A percentile compares a stretch with the other conserved stretches of the same genome.
Evolutionary conservation across 345 rosid species (phyloP).

Genomic region (Moricandia moricandioides): DNA sequence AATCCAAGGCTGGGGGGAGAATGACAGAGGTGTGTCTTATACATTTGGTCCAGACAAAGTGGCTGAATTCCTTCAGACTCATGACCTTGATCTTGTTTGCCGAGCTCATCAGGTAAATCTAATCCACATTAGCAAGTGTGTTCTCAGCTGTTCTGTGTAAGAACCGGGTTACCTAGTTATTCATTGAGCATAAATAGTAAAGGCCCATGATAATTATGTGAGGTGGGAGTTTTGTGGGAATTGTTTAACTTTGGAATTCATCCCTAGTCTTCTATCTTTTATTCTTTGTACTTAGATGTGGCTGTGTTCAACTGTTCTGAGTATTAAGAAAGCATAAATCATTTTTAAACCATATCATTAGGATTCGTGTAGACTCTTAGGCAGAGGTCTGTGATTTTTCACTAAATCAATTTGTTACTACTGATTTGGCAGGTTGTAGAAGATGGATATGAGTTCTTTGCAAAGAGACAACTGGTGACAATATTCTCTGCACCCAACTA

Average conservation of each 20-base stretch:
- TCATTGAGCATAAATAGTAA: background rate
- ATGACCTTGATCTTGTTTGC: constrained; percentile 23
- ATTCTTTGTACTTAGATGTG: background rate
- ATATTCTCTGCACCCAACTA: constrained; percentile 20
- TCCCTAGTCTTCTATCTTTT: background rate
- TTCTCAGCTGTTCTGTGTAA: background rate
- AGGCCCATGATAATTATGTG: too few relatives aligned
- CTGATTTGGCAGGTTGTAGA: constrained; percentile 1
- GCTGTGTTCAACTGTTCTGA: background rate
- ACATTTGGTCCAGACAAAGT: constrained; percentile 69
- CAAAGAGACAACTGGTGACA: constrained; percentile 26
- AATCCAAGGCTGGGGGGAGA: constrained; percentile 40
- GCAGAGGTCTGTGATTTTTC: background rate
- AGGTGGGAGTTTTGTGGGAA: too few relatives aligned
- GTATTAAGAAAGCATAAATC: background rate
- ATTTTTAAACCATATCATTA: background rate
- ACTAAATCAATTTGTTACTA: background rate
- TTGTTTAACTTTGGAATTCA: background rate
- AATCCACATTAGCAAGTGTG: background rate
- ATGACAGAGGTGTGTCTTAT: constrained; percentile 83
- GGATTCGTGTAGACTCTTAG: background rate
- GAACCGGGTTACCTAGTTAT: background rate
- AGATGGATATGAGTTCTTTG: constrained; percentile 23
- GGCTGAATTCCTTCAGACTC: constrained; percentile 30
- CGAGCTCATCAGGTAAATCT: constrained; percentile 27